Evolutionary conservation across 164 flowering plant species (phyloP).

Genomic region (Euptelea pleiosperma): DNA sequence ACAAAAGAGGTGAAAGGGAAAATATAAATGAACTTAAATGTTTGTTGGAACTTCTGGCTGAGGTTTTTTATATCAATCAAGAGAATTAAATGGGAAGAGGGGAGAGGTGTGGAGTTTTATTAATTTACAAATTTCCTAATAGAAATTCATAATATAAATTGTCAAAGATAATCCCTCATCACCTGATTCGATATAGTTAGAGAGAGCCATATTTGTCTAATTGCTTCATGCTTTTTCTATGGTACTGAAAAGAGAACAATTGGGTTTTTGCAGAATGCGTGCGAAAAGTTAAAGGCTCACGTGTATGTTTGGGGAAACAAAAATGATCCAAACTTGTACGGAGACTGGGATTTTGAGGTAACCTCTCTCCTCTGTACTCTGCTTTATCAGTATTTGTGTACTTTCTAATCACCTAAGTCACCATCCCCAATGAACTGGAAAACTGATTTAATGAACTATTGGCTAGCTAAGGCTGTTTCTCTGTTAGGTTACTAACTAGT

Average conservation of each 20-base stretch:
- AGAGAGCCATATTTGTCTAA: background rate
- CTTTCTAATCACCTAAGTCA: too few relatives aligned
- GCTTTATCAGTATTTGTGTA: background rate
- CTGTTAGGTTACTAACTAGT: too few relatives aligned
- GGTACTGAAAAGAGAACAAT: background rate
- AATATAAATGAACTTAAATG: background rate
- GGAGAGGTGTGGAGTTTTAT: too few relatives aligned
- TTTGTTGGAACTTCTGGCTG: background rate
- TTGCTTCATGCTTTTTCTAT: background rate
- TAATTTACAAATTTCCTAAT: too few relatives aligned
- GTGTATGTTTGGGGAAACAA: slow-evolving; percentile 76
- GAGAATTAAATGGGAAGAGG: background rate
- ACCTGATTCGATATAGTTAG: background rate
- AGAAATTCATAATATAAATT: background rate
- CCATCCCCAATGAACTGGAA: too few relatives aligned
- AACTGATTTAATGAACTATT: too few relatives aligned
- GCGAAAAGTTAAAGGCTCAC: slow-evolving; percentile 40
- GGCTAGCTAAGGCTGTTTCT: too few relatives aligned
- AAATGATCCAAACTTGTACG: slow-evolving; percentile 68
- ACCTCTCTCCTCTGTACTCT: background rate
- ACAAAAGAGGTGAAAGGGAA: too few relatives aligned
- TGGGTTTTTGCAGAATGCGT: slow-evolving; percentile 51
- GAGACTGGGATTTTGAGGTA: slow-evolving; percentile 92
- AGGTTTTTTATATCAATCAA: background rate
- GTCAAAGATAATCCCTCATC: background rate